Evolutionary conservation across 352 stramenopile species (phyloP).

Genomic region (Phytophthora sp.): DNA sequence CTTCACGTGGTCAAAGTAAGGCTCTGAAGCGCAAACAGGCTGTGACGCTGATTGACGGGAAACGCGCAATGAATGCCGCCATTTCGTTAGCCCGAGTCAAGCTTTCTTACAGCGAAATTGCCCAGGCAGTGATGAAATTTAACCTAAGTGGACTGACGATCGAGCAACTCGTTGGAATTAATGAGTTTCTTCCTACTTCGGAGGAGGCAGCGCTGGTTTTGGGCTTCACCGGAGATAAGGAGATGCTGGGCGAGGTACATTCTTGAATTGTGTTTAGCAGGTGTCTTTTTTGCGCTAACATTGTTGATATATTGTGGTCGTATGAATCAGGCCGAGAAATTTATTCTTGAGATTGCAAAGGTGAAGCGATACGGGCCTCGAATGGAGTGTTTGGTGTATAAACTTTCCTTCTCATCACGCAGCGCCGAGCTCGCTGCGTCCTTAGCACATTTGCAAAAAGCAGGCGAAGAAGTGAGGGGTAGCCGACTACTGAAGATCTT

Average conservation of each 20-base stretch:
- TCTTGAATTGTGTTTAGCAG: neutral
- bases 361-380: conserved; percentile 70
- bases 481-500: conserved; percentile 94
- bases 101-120: conserved; percentile 91
- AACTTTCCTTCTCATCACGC: conserved; percentile 72
- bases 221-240: conserved; percentile 75
- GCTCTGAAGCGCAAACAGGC: conserved; percentile 76
- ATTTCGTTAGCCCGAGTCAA: conserved; percentile 97
- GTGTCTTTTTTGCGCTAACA: conserved; percentile 1
- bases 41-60: conserved; percentile 94
- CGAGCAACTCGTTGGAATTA: conserved; percentile 88
- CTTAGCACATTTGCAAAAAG: conserved; percentile 85
- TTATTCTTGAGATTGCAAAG: conserved; percentile 87
- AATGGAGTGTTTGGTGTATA: conserved; percentile 86
- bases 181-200: conserved; percentile 93
- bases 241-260: conserved; percentile 71
- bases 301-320: conserved; percentile 2
- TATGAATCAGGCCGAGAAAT: conserved; percentile 74
- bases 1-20: conserved; percentile 36
- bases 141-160: conserved; percentile 64
- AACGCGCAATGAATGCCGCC: conserved; percentile 97
- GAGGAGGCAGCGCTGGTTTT: conserved; percentile 91
- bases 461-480: conserved; percentile 94
- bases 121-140: conserved; percentile 74
- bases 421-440: conserved; percentile 84